Base-by-base conservation (phyloP, 1,284 basidiomycete genomes). In the Tremellales sp. region DNA sequence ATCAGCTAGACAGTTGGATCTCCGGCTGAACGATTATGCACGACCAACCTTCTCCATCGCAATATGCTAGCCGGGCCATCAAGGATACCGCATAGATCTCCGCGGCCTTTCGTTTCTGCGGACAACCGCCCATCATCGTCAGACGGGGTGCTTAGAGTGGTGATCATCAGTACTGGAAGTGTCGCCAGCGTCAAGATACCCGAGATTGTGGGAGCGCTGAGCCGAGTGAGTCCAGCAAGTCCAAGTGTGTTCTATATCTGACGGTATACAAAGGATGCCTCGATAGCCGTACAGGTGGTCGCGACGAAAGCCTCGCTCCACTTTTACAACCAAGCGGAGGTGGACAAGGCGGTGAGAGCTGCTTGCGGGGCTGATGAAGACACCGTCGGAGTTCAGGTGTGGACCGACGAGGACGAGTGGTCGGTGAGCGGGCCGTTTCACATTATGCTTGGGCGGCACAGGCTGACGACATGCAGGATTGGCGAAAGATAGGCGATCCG, bases 391-490 rank as follows among this genome's bases (percentile, higher is more conserved):
- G 79, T 81, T 0, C 75, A 78, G 37, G 81, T 97, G 5, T 98
- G 94, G 94, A 82, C 77, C 1, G 89, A 97, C 68, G 79, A 79
- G 32, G 90, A 97, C 59, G 94, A 98, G 73, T 97, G 94, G 93
- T 76, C 74, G 46, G 84, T 82, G 73, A 58, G 81, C n/a, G 2
- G 26, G 14, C 35, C 24, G 18, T 6, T 31, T 12, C 27, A 21
- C 14, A 12, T 18, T 16, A 28, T 16, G 35, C 16, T 29, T 12
- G 18, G 26, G 33, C 8, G 19, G 22, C 19, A 5, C 6, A 14
- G 22, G n/a, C n/a, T 8, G 9, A 21, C 8, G 8, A 10, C 8
- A 12, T 39, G 7, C 9, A 78, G 77, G 73, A 71, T 40, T 82
- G 80, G 68, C 84, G 79, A 55, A 79, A 78, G 52, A 80, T 94